Evolutionary conservation across 805 yeast species (phyloP).

Genomic region (Saturnispora mendoncae): DNA sequence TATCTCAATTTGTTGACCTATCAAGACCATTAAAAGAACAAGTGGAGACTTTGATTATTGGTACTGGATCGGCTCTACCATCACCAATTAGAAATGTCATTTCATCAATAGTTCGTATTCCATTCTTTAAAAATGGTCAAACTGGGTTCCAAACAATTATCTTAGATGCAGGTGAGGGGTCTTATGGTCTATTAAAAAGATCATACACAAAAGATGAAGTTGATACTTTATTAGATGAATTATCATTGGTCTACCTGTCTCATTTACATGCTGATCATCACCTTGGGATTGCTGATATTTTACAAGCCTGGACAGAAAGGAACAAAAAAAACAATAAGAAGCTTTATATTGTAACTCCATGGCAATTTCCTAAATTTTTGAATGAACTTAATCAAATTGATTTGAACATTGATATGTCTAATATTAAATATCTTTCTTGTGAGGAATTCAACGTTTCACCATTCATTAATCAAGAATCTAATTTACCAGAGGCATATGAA

Average conservation of each 20-base stretch:
- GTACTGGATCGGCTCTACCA: constrained; percentile 92
- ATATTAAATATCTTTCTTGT: constrained; percentile 21
- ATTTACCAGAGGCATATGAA: constrained; percentile 12
- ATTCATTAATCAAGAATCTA: not conserved
- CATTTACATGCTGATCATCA: constrained; percentile 98
- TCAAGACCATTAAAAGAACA: constrained; percentile 33
- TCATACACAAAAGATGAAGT: constrained; percentile 42
- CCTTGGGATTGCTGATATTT: constrained; percentile 65
- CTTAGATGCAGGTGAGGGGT: constrained; percentile 94
- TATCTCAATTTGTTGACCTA: constrained; percentile 9
- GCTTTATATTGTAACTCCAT: constrained; percentile 63
- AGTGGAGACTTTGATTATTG: constrained; percentile 67
- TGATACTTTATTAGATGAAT: constrained; percentile 42
- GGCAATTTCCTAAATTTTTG: constrained; percentile 60
- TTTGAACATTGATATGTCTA: constrained; percentile 13
- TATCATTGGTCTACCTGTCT: constrained; percentile 61
- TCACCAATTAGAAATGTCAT: constrained; percentile 78
- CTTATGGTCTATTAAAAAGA: constrained; percentile 64
- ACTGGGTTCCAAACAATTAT: constrained; percentile 37
- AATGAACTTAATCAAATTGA: constrained; percentile 46
- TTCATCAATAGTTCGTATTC: constrained; percentile 68
- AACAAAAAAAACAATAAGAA: constrained; percentile 27
- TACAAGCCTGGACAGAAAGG: constrained; percentile 53
- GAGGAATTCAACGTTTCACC: constrained; percentile 25
- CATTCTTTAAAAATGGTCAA: constrained; percentile 28